Conservation (phyloP, 345 rosid genomes). For the Syzygium aromaticum region DNA sequence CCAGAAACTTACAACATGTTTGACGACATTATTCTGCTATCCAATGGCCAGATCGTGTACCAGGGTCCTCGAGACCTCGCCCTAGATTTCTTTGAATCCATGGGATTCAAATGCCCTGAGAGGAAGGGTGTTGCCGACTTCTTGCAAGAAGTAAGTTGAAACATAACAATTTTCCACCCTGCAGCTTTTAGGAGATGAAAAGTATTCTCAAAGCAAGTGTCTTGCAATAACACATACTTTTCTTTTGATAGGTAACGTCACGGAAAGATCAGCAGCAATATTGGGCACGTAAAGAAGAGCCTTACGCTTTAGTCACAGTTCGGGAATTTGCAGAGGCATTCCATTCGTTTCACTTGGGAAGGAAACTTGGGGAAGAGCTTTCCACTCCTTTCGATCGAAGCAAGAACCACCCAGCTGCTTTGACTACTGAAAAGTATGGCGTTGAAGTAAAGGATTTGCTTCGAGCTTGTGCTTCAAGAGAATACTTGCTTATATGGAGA, state of each 20-base stretch:
- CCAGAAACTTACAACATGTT: conserved; percentile 73
- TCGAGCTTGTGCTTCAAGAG: conserved; percentile 45
- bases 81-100: conserved; percentile 42
- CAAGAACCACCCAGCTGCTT: conserved; percentile 52
- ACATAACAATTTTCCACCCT: not conserved
- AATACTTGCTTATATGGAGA: conserved; percentile 52
- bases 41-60: conserved; percentile 60
- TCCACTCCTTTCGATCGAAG: conserved; percentile 31
- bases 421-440: conserved; percentile 40
- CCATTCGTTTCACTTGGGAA: conserved; percentile 27
- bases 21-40: conserved; percentile 59
- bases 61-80: conserved; percentile 60
- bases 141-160: conserved; percentile 59
- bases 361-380: conserved; percentile 29
- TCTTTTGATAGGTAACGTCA: conserved; percentile 45
- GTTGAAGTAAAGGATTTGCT: conserved; percentile 36
- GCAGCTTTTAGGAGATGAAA: not conserved
- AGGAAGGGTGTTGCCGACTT: conserved; percentile 79
- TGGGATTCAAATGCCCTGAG: conserved; percentile 72
- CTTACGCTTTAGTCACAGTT: conserved; percentile 40
- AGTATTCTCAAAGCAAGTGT: not conserved
- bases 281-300: conserved; percentile 39
- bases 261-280: conserved; percentile 68
- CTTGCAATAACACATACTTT: not conserved
- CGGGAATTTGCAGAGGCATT: conserved; percentile 51